phyloP scores from a whole-genome alignment of 2,329 filamentous ascomycete species.

The Hypoxylon sp. region DNA sequence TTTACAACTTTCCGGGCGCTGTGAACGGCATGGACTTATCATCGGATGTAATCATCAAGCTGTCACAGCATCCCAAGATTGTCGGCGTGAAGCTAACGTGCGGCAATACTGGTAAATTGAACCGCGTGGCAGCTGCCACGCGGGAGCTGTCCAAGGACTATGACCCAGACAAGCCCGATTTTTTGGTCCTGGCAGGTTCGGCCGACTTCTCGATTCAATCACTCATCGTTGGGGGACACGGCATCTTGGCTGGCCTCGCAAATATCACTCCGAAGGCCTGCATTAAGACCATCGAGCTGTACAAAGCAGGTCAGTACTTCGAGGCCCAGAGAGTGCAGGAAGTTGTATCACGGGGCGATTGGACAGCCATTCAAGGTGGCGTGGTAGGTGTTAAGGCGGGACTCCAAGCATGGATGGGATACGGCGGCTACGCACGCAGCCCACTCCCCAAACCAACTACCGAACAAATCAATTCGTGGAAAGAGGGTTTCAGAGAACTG shows the following conservation, averaged over 20 bases:
- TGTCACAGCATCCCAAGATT: slow-evolving; percentile 73
- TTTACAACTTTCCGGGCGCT: slow-evolving; percentile 78
- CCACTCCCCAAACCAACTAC: slow-evolving; percentile 64
- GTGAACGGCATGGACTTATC: slow-evolving; percentile 73
- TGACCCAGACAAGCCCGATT: slow-evolving; percentile 59
- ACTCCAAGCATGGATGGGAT: slow-evolving; percentile 74
- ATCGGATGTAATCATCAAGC: slow-evolving; percentile 70
- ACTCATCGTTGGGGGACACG: slow-evolving; percentile 75
- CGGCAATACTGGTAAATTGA: slow-evolving; percentile 78
- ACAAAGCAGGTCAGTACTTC: slow-evolving; percentile 65
- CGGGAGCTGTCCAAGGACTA: slow-evolving; percentile 57
- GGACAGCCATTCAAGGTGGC: slow-evolving; percentile 78
- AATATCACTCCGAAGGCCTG: slow-evolving; percentile 78
- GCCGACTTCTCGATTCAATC: slow-evolving; percentile 80
- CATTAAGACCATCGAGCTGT: slow-evolving; percentile 71
- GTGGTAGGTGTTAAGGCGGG: slow-evolving; percentile 79
- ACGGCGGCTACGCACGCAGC: slow-evolving; percentile 68
- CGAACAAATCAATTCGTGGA: slow-evolving; percentile 64
- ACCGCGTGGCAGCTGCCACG: slow-evolving; percentile 70
- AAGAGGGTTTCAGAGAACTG: slow-evolving; percentile 67
- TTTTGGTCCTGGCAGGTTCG: slow-evolving; percentile 78
- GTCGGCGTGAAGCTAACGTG: slow-evolving; percentile 77
- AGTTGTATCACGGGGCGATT: slow-evolving; percentile 75
- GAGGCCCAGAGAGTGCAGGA: slow-evolving; percentile 75
- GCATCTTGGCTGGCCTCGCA: slow-evolving; percentile 78